Evolutionary conservation across 2,329 filamentous ascomycete species (phyloP).

Genomic region (Cadophora gregata): DNA sequence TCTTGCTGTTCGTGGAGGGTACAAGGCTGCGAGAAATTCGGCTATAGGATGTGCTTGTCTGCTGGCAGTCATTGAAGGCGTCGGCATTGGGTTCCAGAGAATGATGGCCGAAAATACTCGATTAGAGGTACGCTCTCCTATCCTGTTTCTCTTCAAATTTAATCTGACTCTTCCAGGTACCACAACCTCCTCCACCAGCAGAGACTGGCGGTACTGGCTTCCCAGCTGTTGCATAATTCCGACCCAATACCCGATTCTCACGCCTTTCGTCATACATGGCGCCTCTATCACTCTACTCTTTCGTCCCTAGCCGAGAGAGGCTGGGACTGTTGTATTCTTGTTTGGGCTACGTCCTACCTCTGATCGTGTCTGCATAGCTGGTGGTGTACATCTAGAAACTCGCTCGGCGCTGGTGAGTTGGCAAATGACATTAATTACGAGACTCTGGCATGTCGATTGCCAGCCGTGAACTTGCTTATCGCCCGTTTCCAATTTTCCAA

Average conservation of each 20-base stretch:
- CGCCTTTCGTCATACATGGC: conserved; percentile 33
- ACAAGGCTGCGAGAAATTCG: conserved; percentile 90
- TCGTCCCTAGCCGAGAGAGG: conserved; percentile 37
- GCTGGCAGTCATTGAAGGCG: conserved; percentile 94
- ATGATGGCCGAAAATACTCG: conserved; percentile 91
- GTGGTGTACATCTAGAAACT: conserved; percentile 40
- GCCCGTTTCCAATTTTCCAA: neutral
- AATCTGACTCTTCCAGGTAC: conserved; percentile 34
- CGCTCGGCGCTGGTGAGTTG: conserved; percentile 30
- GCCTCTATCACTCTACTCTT: conserved; percentile 43
- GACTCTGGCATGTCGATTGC: conserved; percentile 17
- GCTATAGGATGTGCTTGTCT: conserved; percentile 96
- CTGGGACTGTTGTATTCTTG: conserved; percentile 39
- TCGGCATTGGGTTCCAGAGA: conserved; percentile 93
- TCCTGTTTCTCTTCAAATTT: neutral
- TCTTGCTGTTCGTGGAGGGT: conserved; percentile 88
- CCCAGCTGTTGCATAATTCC: conserved; percentile 40
- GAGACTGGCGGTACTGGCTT: conserved; percentile 41
- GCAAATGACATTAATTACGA: conserved; percentile 32
- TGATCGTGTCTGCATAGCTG: conserved; percentile 42
- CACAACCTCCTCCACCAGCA: conserved; percentile 42
- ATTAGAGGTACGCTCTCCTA: conserved; percentile 66
- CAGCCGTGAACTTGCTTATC: conserved; percentile 5
- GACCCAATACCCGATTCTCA: conserved; percentile 25
- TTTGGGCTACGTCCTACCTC: conserved; percentile 35